Conservation (phyloP, 2,329 filamentous ascomycete species). For the Hortaea werneckii region DNA sequence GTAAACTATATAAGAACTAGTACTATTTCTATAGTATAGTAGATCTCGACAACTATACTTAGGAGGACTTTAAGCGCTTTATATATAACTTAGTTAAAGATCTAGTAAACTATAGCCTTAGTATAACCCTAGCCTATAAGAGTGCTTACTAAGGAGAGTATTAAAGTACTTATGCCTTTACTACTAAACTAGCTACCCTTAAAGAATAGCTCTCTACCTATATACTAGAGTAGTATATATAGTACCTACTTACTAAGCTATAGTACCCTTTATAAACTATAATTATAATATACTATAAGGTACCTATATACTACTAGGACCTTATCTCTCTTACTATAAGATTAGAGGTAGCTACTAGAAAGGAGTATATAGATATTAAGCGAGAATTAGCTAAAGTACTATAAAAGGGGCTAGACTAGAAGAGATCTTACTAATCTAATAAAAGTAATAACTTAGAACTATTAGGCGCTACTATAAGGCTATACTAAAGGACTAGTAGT, state of each 20-base stretch:
- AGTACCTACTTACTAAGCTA: background rate
- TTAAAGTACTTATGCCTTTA: background rate
- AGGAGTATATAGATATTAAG: too few relatives aligned
- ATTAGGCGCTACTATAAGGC: too few relatives aligned
- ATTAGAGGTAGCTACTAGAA: too few relatives aligned
- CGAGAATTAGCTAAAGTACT: too few relatives aligned
- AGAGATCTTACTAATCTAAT: too few relatives aligned
- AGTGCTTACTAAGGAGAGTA: background rate
- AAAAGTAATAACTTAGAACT: too few relatives aligned
- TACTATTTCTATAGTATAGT: background rate
- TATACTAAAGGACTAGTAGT: too few relatives aligned
- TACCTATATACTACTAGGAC: background rate
- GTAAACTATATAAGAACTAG: background rate
- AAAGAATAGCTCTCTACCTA: background rate
- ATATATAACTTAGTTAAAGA: background rate
- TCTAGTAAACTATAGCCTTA: background rate
- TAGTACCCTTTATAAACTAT: background rate
- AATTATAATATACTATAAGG: background rate
- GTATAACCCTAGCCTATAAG: background rate
- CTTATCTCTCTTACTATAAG: background rate
- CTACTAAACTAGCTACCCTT: background rate
- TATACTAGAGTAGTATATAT: background rate
- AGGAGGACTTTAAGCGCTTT: background rate
- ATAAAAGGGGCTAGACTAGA: too few relatives aligned
- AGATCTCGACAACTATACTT: background rate